phyloP scores from a whole-genome alignment of 352 stramenopile genomes.

The Pythium dissotocum region DNA sequence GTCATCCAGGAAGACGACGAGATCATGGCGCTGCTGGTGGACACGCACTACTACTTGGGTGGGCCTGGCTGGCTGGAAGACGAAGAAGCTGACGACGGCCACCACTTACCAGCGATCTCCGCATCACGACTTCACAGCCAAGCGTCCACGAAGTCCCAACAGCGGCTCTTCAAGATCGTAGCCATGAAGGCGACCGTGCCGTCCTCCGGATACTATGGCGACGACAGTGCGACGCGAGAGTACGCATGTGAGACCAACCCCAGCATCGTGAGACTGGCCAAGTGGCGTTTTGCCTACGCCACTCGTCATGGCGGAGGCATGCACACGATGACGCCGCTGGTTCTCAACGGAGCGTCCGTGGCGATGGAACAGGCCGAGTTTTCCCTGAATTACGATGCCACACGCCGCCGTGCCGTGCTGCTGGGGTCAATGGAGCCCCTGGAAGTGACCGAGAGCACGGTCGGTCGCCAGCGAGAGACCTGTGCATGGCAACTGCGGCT shows the following conservation, averaged over 20 bases:
- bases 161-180: conserved; percentile 44
- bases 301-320: background rate
- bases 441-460: background rate
- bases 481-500: conserved; percentile 56
- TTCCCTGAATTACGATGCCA: conserved; percentile 20
- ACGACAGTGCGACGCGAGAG: conserved; percentile 62
- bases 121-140: background rate
- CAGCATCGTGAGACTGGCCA: conserved; percentile 46
- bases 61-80: conserved; percentile 52
- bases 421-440: conserved; percentile 8
- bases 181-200: conserved; percentile 59
- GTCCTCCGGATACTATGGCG: conserved; percentile 50
- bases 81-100: background rate
- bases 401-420: conserved; percentile 16
- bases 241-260: conserved; percentile 66
- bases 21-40: conserved; percentile 43
- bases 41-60: conserved; percentile 60
- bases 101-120: background rate
- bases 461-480: conserved; percentile 3
- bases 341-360: conserved; percentile 27
- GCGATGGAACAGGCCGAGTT: conserved; percentile 11
- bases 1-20: conserved; percentile 25
- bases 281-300: conserved; percentile 44
- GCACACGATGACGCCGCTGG: conserved; percentile 3
- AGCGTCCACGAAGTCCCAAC: background rate